phyloP scores from a whole-genome alignment of 2,329 filamentous ascomycete species.

The Pseudogymnoascus sp. region DNA sequence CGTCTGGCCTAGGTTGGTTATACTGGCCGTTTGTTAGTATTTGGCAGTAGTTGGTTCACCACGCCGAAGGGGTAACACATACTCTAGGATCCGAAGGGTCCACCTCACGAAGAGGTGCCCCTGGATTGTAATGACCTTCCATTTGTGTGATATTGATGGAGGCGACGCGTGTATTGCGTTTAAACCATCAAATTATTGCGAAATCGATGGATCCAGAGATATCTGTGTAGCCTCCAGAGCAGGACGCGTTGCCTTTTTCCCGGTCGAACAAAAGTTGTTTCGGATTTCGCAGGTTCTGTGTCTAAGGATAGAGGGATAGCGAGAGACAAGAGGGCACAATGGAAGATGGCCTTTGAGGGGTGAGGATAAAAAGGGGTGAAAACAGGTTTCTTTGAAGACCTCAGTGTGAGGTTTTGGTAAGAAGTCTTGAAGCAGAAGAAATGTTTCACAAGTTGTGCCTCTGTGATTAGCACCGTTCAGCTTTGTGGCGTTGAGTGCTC shows the following conservation, averaged over 20 bases:
- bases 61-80: conserved; percentile 1
- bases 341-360: background rate
- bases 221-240: conserved; percentile 3
- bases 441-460: conserved; percentile 13
- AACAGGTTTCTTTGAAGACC: conserved; percentile 1
- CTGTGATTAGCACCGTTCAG: background rate
- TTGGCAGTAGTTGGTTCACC: background rate
- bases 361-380: background rate
- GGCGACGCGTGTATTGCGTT: conserved; percentile 7
- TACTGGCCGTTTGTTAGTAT: background rate
- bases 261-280: conserved; percentile 2
- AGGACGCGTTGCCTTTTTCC: background rate
- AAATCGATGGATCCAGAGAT: background rate
- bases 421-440: conserved; percentile 13
- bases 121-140: conserved; percentile 4
- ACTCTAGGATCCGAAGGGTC: background rate
- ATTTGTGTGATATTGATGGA: conserved; percentile 11
- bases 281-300: background rate
- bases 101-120: conserved; percentile 4
- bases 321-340: conserved; percentile 1
- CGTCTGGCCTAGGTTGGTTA: conserved; percentile 1
- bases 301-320: background rate
- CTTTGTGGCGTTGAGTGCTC: background rate
- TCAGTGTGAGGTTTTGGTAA: background rate
- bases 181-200: conserved; percentile 10